These are phyloP conservation scores for Phytophthora pisi DNA, from an alignment of 352 stramenopile species.

Conservation along the genomic window DNA sequence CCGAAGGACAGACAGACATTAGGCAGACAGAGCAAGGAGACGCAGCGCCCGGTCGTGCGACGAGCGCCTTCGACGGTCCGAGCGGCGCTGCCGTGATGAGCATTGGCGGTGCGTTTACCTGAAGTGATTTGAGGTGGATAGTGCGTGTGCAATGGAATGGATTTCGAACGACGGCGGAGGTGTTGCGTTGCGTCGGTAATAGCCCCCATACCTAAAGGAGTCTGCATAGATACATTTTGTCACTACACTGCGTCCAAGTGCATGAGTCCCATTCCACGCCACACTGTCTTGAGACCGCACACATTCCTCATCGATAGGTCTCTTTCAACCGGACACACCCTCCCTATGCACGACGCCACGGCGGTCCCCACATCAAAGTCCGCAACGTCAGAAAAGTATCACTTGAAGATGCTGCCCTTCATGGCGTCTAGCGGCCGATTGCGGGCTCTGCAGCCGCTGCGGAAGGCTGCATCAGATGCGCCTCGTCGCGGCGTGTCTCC, in stretches of 20 bases:
- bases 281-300: background rate
- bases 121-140: constrained; percentile 40
- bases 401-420: constrained; percentile 14
- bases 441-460: background rate
- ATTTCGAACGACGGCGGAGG: constrained; percentile 25
- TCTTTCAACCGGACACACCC: constrained; percentile 7
- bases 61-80: background rate
- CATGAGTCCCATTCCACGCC: constrained; percentile 10
- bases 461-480: constrained; percentile 7
- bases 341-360: constrained; percentile 6
- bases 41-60: constrained; percentile 2
- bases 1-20: constrained; percentile 31
- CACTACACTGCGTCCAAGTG: constrained; percentile 3
- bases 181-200: constrained; percentile 24
- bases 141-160: constrained; percentile 50
- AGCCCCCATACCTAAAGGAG: background rate
- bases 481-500: constrained; percentile 7
- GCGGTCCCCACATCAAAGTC: constrained; percentile 14
- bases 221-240: constrained; percentile 38
- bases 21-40: constrained; percentile 28
- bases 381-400: background rate
- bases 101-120: constrained; percentile 32
- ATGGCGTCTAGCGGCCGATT: constrained; percentile 16
- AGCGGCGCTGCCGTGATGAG: constrained; percentile 11
- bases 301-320: no score